Percentiles rank a stretch among this genome's conserved stretches.
phyloP scores from a whole-genome alignment of 2,329 filamentous ascomycete genomes.

The Fusarium sp. region DNA sequence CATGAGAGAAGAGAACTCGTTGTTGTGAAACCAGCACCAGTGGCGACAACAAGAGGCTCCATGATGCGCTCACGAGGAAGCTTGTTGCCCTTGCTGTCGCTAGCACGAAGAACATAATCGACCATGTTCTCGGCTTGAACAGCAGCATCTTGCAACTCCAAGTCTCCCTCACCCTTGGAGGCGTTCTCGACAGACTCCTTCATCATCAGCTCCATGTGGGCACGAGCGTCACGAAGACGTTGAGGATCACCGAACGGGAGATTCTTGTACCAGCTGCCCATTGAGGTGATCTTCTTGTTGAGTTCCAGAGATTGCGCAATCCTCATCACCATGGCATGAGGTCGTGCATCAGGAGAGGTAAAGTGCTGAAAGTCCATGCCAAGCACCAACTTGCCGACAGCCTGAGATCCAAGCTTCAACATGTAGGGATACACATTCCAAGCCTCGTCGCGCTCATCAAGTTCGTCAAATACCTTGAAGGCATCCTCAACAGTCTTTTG shows the following conservation, averaged over 20 bases:
- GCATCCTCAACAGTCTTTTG: conserved; percentile 60
- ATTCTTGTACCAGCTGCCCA: conserved; percentile 63
- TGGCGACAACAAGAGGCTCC: conserved; percentile 56
- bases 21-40: conserved; percentile 67
- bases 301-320: conserved; percentile 61
- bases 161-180: conserved; percentile 47
- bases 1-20: conserved; percentile 66
- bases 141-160: conserved; percentile 58
- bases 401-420: conserved; percentile 57
- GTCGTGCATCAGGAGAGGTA: conserved; percentile 51
- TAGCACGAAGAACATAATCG: conserved; percentile 63
- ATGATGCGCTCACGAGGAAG: conserved; percentile 51
- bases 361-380: conserved; percentile 58
- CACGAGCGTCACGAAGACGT: conserved; percentile 47
- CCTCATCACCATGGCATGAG: conserved; percentile 59
- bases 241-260: conserved; percentile 66
- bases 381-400: conserved; percentile 54
- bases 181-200: conserved; percentile 50
- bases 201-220: conserved; percentile 48
- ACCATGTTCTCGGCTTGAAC: conserved; percentile 54
- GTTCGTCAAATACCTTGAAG: conserved; percentile 58
- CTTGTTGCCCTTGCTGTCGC: conserved; percentile 62
- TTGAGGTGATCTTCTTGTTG: conserved; percentile 65
- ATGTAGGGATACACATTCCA: conserved; percentile 61
- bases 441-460: conserved; percentile 57